Base-by-base conservation (phyloP, 2,329 filamentous ascomycete genomes). In the Colletotrichum tanaceti region DNA sequence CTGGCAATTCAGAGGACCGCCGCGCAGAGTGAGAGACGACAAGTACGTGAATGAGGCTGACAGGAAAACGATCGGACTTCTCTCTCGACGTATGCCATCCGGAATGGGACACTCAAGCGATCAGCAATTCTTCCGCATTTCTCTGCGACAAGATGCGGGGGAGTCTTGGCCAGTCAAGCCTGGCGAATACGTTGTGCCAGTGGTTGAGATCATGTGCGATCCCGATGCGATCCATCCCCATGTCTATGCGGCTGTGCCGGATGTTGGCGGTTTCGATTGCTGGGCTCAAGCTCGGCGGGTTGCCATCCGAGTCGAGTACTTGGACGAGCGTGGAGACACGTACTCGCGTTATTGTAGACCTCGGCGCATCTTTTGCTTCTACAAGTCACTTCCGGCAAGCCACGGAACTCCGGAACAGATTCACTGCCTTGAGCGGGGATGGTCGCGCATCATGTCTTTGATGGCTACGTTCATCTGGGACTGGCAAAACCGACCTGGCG, bases 291-390 rank as follows among this genome's bases (percentile, higher is more conserved):
- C 54, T 10, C 20, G 24, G 3, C 24, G 38, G 28, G 38, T 58
- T 28, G 54, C 38, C 38, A 11, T 44, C n/a, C n/a, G 54, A 1
- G 2, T 20, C 13, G 54, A 44, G 5, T 44, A 39, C 54, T 5
- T 0, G 54, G 24, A 58, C 20, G 5, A 22, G 10, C 13, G n/a
- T 5, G 22, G 41, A 1, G 16, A 58, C 9, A 14, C 4, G 1
- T 1, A 18, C 18, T 43, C 7, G 4, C 41, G 20, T 7, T 32
- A 43, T 20, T 16, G 7, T 10, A 55, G 38, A 13, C 32, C 32
- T 55, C 52, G 52, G n/a, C 52, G 38, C 28, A 13, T 38, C 52
- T 55, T 55, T 11, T 13, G n/a, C 28, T 39, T 41, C 28, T 55
- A 38, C 52, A 28, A 49, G 20, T 22, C n/a, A 18, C 32, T 38